phyloP scores from a whole-genome alignment of 2,329 filamentous ascomycete genomes.

The Thelonectria blattea region DNA sequence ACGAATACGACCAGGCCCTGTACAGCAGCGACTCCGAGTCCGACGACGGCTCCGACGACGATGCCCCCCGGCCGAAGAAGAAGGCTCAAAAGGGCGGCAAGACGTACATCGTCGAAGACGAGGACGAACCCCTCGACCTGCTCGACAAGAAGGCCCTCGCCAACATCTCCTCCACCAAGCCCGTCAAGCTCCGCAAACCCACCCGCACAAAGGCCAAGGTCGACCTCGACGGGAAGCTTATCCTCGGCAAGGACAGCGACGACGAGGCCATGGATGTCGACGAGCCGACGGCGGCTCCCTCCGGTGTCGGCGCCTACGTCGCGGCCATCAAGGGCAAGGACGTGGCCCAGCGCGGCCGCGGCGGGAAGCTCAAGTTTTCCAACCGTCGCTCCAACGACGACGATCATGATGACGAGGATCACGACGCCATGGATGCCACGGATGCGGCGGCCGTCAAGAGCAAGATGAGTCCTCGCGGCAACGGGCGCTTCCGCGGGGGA shows the following conservation, averaged over 20 bases:
- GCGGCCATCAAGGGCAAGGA: conserved; percentile 73
- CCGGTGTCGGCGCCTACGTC: conserved; percentile 72
- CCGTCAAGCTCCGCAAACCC: conserved; percentile 65
- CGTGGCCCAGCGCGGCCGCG: conserved; percentile 66
- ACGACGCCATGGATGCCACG: conserved; percentile 60
- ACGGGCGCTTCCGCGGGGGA: conserved; percentile 39
- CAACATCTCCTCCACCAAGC: conserved; percentile 91
- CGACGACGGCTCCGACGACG: conserved; percentile 58
- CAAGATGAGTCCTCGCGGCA: conserved; percentile 49
- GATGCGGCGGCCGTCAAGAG: conserved; percentile 60
- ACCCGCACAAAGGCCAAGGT: conserved; percentile 68
- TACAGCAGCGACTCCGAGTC: conserved; percentile 79
- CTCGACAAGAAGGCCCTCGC: conserved; percentile 88
- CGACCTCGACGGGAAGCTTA: conserved; percentile 80
- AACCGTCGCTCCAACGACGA: conserved; percentile 61
- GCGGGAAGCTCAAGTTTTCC: conserved; percentile 74
- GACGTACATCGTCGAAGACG: conserved; percentile 91
- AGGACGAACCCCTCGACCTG: conserved; percentile 93
- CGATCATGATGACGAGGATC: conserved; percentile 54
- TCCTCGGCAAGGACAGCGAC: conserved; percentile 67
- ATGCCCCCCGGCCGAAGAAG: conserved; percentile 53
- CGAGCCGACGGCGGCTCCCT: conserved; percentile 53
- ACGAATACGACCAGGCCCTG: conserved; percentile 94
- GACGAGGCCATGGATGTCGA: conserved; percentile 70
- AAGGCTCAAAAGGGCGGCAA: conserved; percentile 66